A percentile compares a stretch with the other conserved stretches of the same genome.
phyloP scores from a whole-genome alignment of 1,284 basidiomycete genomes.

The Malassezia obtusa region DNA sequence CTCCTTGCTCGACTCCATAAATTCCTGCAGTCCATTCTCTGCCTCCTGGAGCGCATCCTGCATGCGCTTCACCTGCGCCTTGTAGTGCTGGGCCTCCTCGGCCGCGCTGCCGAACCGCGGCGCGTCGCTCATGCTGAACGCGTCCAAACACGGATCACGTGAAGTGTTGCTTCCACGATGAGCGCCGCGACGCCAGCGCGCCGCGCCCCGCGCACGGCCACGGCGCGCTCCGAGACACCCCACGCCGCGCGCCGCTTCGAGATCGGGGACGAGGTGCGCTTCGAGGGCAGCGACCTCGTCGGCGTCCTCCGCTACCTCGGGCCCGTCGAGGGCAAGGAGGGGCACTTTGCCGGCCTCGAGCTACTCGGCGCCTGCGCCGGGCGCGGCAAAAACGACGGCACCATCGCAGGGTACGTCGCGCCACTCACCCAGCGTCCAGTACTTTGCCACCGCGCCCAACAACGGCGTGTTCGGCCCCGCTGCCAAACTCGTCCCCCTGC shows the following conservation, averaged over 20 bases:
- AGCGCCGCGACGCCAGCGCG: not conserved
- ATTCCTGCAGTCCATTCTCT: slow-evolving; percentile 36
- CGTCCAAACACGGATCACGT: slow-evolving; percentile 6
- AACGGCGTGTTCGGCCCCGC: slow-evolving; percentile 84
- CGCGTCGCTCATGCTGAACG: slow-evolving; percentile 3
- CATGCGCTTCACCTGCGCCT: slow-evolving; percentile 33
- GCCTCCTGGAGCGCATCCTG: slow-evolving; percentile 36
- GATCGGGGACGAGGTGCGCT: slow-evolving; percentile 33
- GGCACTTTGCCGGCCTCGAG: slow-evolving; percentile 42
- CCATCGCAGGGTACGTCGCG: slow-evolving; percentile 66
- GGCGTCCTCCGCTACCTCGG: slow-evolving; percentile 43
- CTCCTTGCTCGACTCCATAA: slow-evolving; percentile 41
- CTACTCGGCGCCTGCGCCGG: slow-evolving; percentile 52
- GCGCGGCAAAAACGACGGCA: slow-evolving; percentile 92
- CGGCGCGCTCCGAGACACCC: not conserved
- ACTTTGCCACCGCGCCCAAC: slow-evolving; percentile 72
- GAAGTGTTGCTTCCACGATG: slow-evolving; percentile 8
- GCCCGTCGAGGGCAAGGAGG: slow-evolving; percentile 30
- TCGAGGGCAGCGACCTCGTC: slow-evolving; percentile 29
- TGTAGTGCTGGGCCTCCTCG: slow-evolving; percentile 37
- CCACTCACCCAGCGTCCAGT: slow-evolving; percentile 56
- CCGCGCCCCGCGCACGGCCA: slow-evolving; percentile 1
- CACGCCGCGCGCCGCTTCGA: slow-evolving; percentile 20
- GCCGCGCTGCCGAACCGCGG: slow-evolving; percentile 27
- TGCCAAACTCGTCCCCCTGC: slow-evolving; percentile 57